These are phyloP conservation scores for Rhizopus delemar DNA, from an alignment of 371 early-diverging fungal genomes.

Conservation along the genomic window DNA sequence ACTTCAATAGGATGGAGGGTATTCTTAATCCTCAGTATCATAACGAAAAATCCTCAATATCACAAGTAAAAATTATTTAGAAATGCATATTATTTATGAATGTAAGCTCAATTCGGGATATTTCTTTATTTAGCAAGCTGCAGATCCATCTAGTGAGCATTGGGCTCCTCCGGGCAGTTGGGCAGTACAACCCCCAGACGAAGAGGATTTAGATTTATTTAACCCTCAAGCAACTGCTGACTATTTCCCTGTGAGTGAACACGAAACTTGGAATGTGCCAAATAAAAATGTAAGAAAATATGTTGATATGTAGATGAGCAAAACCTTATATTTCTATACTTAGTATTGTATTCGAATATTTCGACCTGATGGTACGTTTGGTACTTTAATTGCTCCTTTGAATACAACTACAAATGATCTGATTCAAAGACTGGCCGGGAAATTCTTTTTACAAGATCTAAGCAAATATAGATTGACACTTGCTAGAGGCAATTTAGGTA, in stretches of 20 bases:
- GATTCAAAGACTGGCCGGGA: slow-evolving; percentile 68
- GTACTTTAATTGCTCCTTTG: slow-evolving; percentile 68
- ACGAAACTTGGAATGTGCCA: slow-evolving; percentile 31
- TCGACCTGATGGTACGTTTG: slow-evolving; percentile 74
- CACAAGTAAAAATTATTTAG: slow-evolving; percentile 13
- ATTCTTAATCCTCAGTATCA: slow-evolving; percentile 45
- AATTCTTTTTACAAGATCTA: slow-evolving; percentile 77
- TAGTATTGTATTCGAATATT: slow-evolving; percentile 66
- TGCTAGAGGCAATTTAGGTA: slow-evolving; percentile 61
- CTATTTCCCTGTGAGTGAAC: slow-evolving; percentile 35
- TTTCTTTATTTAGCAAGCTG: slow-evolving; percentile 17
- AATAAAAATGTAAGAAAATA: slow-evolving; percentile 33
- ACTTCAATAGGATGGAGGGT: slow-evolving; percentile 52
- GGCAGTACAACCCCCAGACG: slow-evolving; percentile 58
- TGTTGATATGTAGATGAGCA: neutral
- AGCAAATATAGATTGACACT: slow-evolving; percentile 72
- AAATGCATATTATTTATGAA: neutral
- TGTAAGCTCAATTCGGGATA: neutral
- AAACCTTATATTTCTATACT: neutral
- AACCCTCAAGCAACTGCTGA: slow-evolving; percentile 25
- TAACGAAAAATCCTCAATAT: slow-evolving; percentile 6
- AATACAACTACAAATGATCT: slow-evolving; percentile 72
- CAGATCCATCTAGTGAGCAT: slow-evolving; percentile 26
- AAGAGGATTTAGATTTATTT: slow-evolving; percentile 21
- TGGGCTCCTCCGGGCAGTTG: slow-evolving; percentile 75